A percentile compares a stretch with the other conserved stretches of the same genome.
phyloP scores from a whole-genome alignment of 106 monocot species.

The Narthecium ossifragum region DNA sequence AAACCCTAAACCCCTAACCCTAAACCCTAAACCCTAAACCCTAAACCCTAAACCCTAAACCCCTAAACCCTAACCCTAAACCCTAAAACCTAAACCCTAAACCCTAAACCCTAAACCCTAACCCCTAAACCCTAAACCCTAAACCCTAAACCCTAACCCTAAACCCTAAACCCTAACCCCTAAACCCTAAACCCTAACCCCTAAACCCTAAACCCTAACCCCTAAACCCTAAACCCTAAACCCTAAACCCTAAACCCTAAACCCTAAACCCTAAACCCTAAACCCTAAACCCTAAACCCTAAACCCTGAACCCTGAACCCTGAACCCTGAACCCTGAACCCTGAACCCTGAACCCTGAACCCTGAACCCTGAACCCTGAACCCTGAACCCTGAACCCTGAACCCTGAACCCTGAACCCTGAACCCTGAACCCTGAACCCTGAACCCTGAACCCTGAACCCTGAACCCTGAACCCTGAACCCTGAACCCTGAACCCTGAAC shows the following conservation, averaged over 20 bases:
- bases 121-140: too few relatives aligned
- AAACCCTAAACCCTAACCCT: background rate
- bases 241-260: constrained; percentile 2
- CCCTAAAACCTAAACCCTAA: too few relatives aligned
- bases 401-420: background rate
- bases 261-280: constrained; percentile 1
- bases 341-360: constrained; percentile 3
- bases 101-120: too few relatives aligned
- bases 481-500: background rate
- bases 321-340: constrained; percentile 2
- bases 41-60: constrained; percentile 3
- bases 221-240: background rate
- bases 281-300: background rate
- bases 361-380: constrained; percentile 6
- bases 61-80: too few relatives aligned
- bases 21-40: constrained; percentile 4
- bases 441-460: background rate
- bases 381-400: constrained; percentile 5
- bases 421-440: background rate
- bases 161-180: too few relatives aligned
- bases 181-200: too few relatives aligned
- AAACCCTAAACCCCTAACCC: too few relatives aligned
- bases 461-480: background rate
- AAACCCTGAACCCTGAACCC: background rate
- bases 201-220: too few relatives aligned